Conservation (phyloP, 2,329 filamentous ascomycete species). For the Epichloe coenophiala region DNA sequence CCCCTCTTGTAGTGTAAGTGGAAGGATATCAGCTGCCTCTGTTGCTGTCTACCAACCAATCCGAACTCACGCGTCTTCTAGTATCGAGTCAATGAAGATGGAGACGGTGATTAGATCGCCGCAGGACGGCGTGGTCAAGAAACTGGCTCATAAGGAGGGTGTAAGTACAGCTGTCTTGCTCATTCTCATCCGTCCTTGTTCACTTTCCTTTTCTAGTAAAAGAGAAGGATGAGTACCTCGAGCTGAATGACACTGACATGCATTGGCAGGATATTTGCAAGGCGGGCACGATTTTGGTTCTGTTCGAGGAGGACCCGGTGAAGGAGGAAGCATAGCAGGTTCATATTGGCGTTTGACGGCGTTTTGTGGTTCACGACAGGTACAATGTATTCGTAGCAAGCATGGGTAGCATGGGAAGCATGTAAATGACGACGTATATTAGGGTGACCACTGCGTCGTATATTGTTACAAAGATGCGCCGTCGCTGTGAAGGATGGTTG, state of each 20-base stretch:
- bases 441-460: background rate
- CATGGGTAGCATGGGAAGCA: background rate
- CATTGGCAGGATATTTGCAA: slow-evolving; percentile 57
- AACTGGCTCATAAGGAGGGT: slow-evolving; percentile 60
- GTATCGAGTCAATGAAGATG: slow-evolving; percentile 85
- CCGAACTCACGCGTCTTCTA: slow-evolving; percentile 13
- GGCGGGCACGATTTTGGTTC: slow-evolving; percentile 58
- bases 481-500: background rate
- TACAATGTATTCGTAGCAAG: background rate
- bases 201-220: background rate
- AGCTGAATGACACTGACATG: background rate
- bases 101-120: slow-evolving; percentile 72
- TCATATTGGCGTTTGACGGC: slow-evolving; percentile 7
- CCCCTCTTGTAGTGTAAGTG: slow-evolving; percentile 68
- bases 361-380: background rate
- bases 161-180: slow-evolving; percentile 31
- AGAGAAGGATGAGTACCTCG: too few species aligned
- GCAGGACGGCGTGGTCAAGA: slow-evolving; percentile 57
- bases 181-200: background rate
- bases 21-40: background rate
- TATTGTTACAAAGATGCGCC: background rate
- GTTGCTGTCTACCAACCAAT: background rate
- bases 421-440: slow-evolving; percentile 1
- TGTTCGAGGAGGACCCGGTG: slow-evolving; percentile 46
- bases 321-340: slow-evolving; percentile 14